Evolutionary conservation across 2,329 filamentous ascomycete species (phyloP), one percentile per base, ranked within the genome.

Genomic region (Xylariaceae sp.): DNA sequence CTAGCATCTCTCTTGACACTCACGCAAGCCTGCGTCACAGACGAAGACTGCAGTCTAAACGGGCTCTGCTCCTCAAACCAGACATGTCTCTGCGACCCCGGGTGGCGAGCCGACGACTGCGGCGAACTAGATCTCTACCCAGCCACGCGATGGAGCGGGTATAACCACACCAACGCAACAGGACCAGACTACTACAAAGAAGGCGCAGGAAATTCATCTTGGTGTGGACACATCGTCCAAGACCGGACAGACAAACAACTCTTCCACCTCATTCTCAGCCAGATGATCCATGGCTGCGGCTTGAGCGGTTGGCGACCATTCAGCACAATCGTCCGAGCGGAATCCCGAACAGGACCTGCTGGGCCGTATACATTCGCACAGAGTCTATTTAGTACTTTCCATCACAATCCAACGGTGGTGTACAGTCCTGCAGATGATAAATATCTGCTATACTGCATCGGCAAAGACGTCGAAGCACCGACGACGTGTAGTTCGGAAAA

Each of bases 261-360:
- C 0, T 75, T 76, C 44, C 74, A 77, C 45, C 67, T 78, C 0
- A 63, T 77, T 40, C 66, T 68, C 1, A 70, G 73, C 0, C 72
- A 77, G 43, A 75, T 77, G 49, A 62, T 66, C 0, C 64, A 70
- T 44, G 71, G 71, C 6, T 78, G 75, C 45, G 74, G 74, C 0
- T 63, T 78, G 1, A 61, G 61, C 6, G 73, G 70, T n/a, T 78
- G 75, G 74, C 64, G 68, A 11, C 74, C 73, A 0, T 73, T 70
- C 44, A 73, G 70, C 15, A 71, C 68, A 15, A 64, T 76, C 15
- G 69, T 73, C 27, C 63, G 74, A 14, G 74, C 75, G 1, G 75
- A 75, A 52, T 75, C 73, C 0, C 58, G 59, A 2, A 66, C 56
- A 0, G 75, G 74, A 0, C 73, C 75, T 0, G 61, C 65, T 11